phyloP scores from a whole-genome alignment of 345 rosid genomes.

The Microcos paniculata region DNA sequence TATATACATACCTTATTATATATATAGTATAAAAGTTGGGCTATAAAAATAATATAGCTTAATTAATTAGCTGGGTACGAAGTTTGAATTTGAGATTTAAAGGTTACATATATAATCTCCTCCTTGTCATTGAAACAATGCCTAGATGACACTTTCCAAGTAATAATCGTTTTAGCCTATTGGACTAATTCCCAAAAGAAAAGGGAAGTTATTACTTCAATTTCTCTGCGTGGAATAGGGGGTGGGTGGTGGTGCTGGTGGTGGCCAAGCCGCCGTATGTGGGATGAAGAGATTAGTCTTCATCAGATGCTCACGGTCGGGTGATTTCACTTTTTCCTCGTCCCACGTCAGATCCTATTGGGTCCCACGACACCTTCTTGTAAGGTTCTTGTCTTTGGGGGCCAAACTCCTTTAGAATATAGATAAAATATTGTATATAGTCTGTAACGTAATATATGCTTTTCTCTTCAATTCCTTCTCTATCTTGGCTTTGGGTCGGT shows the following conservation, averaged over 20 bases:
- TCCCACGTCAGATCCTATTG: slow-evolving; percentile 21
- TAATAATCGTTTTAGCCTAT: too few species aligned
- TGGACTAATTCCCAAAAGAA: neutral
- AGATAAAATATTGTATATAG: neutral
- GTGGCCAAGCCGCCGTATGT: slow-evolving; percentile 28
- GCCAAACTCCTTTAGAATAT: neutral
- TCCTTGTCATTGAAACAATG: too few species aligned
- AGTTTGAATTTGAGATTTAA: too few species aligned
- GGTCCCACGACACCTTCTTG: slow-evolving; percentile 26
- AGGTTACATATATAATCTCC: too few species aligned
- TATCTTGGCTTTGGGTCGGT: slow-evolving; percentile 10
- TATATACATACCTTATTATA: too few species aligned
- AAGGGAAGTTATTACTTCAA: too few species aligned
- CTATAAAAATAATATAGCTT: too few species aligned
- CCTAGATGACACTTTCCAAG: too few species aligned
- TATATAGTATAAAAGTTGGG: too few species aligned
- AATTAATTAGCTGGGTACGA: too few species aligned
- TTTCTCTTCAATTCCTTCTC: neutral
- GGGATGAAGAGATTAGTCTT: slow-evolving; percentile 22
- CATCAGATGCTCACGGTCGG: slow-evolving; percentile 30
- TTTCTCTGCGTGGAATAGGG: too few species aligned
- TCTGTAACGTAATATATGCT: neutral
- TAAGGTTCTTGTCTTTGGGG: slow-evolving; percentile 16
- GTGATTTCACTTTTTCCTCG: slow-evolving; percentile 2
- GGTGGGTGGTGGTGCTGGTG: neutral